Conservation (phyloP, 1,284 basidiomycete species). For the Boletus semigastroideus region DNA sequence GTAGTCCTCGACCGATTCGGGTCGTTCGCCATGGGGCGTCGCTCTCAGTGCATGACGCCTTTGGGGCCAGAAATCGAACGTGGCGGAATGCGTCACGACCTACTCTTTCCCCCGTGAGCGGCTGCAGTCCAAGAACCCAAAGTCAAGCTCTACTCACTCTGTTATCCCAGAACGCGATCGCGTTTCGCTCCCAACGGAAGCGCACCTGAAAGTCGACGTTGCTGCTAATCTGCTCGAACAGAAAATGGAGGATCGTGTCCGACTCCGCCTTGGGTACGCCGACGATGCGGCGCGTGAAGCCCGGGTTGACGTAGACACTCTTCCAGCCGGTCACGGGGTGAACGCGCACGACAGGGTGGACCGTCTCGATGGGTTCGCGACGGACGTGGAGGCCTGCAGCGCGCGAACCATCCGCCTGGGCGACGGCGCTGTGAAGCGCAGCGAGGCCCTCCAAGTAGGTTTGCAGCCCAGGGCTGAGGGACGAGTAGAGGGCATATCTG, state of each 20-base stretch:
- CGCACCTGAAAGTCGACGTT: constrained; percentile 73
- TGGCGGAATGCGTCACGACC: constrained; percentile 75
- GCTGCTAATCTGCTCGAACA: constrained; percentile 69
- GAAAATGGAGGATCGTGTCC: constrained; percentile 66
- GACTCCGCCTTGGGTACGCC: constrained; percentile 80
- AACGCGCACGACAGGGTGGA: constrained; percentile 68
- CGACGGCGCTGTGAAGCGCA: constrained; percentile 68
- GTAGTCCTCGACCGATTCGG: constrained; percentile 73
- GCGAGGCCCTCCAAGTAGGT: constrained; percentile 63
- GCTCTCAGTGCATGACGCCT: constrained; percentile 76
- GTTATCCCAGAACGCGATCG: constrained; percentile 75
- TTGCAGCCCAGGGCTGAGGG: constrained; percentile 65
- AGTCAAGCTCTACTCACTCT: constrained; percentile 39
- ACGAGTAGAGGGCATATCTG: constrained; percentile 71
- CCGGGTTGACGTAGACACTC: constrained; percentile 72
- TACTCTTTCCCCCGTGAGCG: constrained; percentile 27
- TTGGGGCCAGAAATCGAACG: constrained; percentile 75
- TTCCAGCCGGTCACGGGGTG: constrained; percentile 84
- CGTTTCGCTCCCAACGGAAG: constrained; percentile 69
- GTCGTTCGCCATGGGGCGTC: constrained; percentile 80
- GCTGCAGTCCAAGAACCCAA: background rate
- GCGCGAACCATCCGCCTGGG: constrained; percentile 65
- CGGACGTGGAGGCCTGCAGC: constrained; percentile 66
- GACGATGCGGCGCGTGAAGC: constrained; percentile 69
- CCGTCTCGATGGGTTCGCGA: constrained; percentile 65